Evolutionary conservation across 257 asterid species (phyloP).

Genomic region (Voacanga thouarsii): DNA sequence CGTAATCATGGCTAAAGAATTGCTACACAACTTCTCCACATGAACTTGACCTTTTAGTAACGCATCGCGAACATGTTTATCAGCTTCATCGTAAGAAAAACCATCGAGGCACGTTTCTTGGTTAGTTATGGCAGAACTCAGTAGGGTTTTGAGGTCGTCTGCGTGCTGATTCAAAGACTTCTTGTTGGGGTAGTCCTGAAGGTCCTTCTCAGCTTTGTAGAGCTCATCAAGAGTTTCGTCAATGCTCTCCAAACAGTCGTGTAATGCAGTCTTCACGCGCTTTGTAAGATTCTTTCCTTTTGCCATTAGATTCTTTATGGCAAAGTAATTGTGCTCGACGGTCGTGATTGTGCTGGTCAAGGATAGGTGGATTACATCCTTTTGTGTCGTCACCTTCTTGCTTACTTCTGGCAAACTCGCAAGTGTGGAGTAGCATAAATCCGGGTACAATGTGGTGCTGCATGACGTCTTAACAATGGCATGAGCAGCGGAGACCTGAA

Average conservation of each 20-base stretch:
- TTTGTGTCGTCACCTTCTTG: constrained; percentile 29
- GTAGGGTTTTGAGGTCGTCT: constrained; percentile 64
- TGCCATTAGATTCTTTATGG: constrained; percentile 34
- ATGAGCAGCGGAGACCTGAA: constrained; percentile 18
- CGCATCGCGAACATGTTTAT: constrained; percentile 41
- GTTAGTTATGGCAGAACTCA: constrained; percentile 77
- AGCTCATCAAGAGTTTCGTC: constrained; percentile 76
- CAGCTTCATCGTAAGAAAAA: constrained; percentile 54
- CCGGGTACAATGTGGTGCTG: constrained; percentile 58
- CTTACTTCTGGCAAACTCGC: constrained; percentile 15
- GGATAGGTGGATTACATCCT: constrained; percentile 50
- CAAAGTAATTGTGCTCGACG: constrained; percentile 48
- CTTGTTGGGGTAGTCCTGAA: constrained; percentile 47
- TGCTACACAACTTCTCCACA: constrained; percentile 74
- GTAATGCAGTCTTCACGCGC: constrained; percentile 58
- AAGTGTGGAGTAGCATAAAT: constrained; percentile 57
- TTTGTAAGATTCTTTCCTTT: constrained; percentile 32
- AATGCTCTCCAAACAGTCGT: constrained; percentile 58
- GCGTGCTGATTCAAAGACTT: constrained; percentile 60
- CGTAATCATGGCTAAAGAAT: constrained; percentile 69
- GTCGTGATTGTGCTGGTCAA: constrained; percentile 53
- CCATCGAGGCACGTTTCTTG: constrained; percentile 87
- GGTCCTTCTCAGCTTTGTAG: constrained; percentile 38
- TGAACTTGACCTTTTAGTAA: constrained; percentile 46
- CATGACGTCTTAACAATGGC: constrained; percentile 57